Base-by-base conservation (phyloP, 352 stramenopile genomes). In the Phytophthora multivora region DNA sequence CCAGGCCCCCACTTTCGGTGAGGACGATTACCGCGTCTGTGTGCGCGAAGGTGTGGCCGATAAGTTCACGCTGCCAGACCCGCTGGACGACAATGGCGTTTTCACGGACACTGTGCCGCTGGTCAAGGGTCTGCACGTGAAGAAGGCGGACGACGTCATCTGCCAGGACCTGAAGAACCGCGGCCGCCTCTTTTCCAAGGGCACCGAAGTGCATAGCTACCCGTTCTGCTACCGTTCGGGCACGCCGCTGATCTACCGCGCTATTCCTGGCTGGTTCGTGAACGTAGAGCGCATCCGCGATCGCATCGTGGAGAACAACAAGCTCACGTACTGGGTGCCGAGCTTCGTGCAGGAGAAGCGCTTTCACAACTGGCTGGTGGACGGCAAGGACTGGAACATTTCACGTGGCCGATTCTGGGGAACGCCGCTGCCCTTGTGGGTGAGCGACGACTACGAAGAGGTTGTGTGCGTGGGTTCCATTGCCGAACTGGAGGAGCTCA, bases 201-300 rank as follows among this genome's bases (percentile, higher is more conserved):
- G 93, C 68, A 95, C 90, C 52, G 93, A 99, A 49, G 88, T 97
- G 60, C 98, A 99, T 90, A 98, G 89, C 59, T 99, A 99, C 78
- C 98, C 98, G 21, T 99, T 99, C 84, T 99, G 98, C 82, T 99
- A 98, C 95, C 87, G 98, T 63, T 99, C 95, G n/a, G 97, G 99
- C 67, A 99, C 98, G 35, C 98, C 98, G 21, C 80, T 99, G 35
- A 99, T 99, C 79, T 99, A 99, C 89, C 98, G 98, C 58, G 97
- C 97, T 13, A 97, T 99, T 35, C 97, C 96, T 1, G 98, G 95
- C 9, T 99, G 98, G 98, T 99, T 99, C 60, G 91, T 99, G 18
- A 98, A 98, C 63, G 97, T 99, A 10, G 97, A 99, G 69, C 89
- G 94, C 60, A 99, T 99, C 67, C 97, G 97, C 45, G 96, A 99